phyloP scores from a whole-genome alignment of 352 stramenopile species.

The Globisporangium radiosum region DNA sequence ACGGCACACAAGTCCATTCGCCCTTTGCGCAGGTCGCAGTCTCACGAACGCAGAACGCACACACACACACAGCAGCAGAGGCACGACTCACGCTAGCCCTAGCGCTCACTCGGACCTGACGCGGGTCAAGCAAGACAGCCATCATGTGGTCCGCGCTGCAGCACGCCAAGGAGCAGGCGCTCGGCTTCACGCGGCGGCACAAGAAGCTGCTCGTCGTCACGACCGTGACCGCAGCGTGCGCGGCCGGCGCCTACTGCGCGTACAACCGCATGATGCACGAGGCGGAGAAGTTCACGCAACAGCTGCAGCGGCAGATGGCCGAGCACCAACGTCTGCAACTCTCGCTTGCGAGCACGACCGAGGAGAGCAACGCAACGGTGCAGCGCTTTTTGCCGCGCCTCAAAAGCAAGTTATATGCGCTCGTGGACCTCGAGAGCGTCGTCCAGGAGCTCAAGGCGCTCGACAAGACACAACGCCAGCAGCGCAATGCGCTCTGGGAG shows the following conservation, averaged over 20 bases:
- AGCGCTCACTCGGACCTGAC: no score
- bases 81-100: neutral
- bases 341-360: conserved; percentile 57
- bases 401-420: conserved; percentile 49
- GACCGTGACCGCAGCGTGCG: conserved; percentile 40
- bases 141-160: conserved; percentile 67
- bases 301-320: conserved; percentile 65
- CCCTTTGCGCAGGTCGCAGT: no score
- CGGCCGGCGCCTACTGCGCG: conserved; percentile 55
- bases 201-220: conserved; percentile 53
- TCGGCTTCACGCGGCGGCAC: conserved; percentile 63
- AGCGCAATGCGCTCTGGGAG: conserved; percentile 65
- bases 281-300: conserved; percentile 59
- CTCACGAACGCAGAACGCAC: neutral
- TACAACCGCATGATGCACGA: conserved; percentile 60
- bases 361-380: conserved; percentile 70
- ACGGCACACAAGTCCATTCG: no score
- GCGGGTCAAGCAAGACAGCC: no score
- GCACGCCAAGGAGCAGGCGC: conserved; percentile 39
- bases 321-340: conserved; percentile 74
- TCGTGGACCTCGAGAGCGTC: conserved; percentile 62
- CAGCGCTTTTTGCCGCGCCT: conserved; percentile 67
- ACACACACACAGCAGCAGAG: neutral
- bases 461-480: conserved; percentile 52
- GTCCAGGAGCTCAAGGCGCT: conserved; percentile 70